Evolutionary conservation across 495 filamentous ascomycete species (phyloP).

Genomic region (Tuber microsphaerosporum): DNA sequence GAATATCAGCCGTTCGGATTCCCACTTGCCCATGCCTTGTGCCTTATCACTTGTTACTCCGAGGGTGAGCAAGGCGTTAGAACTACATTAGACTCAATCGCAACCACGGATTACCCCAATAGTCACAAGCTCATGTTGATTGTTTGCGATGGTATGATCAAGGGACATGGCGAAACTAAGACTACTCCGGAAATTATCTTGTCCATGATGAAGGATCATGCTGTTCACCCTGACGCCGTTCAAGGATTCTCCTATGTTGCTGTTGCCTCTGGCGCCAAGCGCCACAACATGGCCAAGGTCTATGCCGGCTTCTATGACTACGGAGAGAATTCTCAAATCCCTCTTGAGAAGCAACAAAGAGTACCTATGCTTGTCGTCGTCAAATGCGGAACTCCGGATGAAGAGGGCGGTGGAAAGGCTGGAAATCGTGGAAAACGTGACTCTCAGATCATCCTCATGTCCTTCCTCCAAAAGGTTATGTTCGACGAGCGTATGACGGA

Average conservation of each 20-base stretch:
- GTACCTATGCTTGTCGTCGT: constrained; percentile 99
- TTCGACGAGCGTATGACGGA: constrained; percentile 99
- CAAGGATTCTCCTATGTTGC: constrained; percentile 91
- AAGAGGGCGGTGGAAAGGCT: constrained; percentile 70
- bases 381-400: constrained; percentile 89
- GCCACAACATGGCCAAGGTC: constrained; percentile 98
- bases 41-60: constrained; percentile 93
- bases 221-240: constrained; percentile 69
- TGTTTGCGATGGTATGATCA: constrained; percentile 96
- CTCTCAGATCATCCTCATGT: constrained; percentile 98
- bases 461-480: constrained; percentile 99
- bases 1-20: constrained; percentile 97
- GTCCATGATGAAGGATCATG: constrained; percentile 89
- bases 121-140: constrained; percentile 95
- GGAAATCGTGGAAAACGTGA: constrained; percentile 98
- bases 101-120: constrained; percentile 97
- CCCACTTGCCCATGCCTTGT: constrained; percentile 86
- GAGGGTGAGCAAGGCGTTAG: constrained; percentile 89
- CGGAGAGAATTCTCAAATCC: constrained; percentile 68
- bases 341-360: constrained; percentile 82
- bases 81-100: constrained; percentile 91
- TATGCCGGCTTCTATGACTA: constrained; percentile 98
- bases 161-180: constrained; percentile 80
- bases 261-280: constrained; percentile 89
- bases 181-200: constrained; percentile 87